phyloP scores from a whole-genome alignment of 75 land plant genomes.

The Pinus albicaulis region DNA sequence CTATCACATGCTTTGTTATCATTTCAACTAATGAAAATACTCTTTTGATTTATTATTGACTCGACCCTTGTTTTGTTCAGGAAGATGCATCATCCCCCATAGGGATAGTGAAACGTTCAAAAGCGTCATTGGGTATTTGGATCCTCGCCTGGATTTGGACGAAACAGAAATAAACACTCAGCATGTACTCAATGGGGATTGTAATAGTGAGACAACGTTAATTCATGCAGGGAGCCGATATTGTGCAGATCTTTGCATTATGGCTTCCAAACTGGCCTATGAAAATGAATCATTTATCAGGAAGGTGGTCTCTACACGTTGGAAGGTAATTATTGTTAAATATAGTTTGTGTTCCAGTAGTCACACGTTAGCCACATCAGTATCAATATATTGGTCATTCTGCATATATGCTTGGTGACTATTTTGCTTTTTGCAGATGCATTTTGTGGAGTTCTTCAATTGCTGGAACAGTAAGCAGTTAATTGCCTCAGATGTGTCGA shows the following conservation, averaged over 20 bases:
- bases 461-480: slow-evolving; percentile 64
- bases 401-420: not conserved
- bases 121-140: slow-evolving; percentile 19
- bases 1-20: not conserved
- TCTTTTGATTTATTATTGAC: not conserved
- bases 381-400: not conserved
- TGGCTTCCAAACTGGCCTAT: no score
- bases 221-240: slow-evolving; percentile 7
- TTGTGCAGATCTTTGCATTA: not conserved
- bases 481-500: no score
- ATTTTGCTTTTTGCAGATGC: slow-evolving; percentile 49
- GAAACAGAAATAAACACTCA: not conserved
- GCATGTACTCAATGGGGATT: no score
- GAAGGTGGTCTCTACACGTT: slow-evolving; percentile 12
- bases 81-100: not conserved
- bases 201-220: not conserved
- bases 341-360: not conserved
- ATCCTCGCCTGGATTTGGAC: slow-evolving; percentile 6
- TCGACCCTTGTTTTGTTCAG: not conserved
- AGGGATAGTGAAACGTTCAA: slow-evolving; percentile 8
- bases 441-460: slow-evolving; percentile 50
- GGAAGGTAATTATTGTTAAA: slow-evolving; percentile 29
- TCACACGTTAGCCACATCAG: no score
- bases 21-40: not conserved
- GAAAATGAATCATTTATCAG: slow-evolving; percentile 26